phyloP scores from a whole-genome alignment of 2,329 filamentous ascomycete genomes.

The Trichophaea hybrida region DNA sequence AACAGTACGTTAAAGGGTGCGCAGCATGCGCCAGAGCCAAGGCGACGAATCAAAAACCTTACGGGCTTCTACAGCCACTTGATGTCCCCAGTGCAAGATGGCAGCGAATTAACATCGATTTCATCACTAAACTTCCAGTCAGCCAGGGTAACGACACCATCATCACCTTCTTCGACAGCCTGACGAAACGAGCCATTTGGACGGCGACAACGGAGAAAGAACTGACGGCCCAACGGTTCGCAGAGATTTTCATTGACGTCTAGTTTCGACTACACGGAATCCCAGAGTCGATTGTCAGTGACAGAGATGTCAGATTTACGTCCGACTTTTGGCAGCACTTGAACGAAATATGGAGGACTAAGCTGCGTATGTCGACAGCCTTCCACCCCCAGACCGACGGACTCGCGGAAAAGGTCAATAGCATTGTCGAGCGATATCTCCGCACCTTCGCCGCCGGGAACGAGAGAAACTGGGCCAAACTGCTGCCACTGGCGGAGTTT shows the following conservation, averaged over 20 bases:
- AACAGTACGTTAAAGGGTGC: neutral
- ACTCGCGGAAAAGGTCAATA: conserved; percentile 19
- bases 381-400: no score
- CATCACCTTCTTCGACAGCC: neutral
- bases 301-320: conserved; percentile 18
- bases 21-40: neutral
- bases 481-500: conserved; percentile 16
- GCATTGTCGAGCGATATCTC: conserved; percentile 18
- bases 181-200: conserved; percentile 2
- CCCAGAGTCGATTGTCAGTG: conserved; percentile 11
- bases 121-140: conserved; percentile 6
- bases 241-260: neutral
- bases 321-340: conserved; percentile 19
- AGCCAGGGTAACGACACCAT: conserved; percentile 2
- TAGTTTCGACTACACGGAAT: conserved; percentile 2
- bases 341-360: conserved; percentile 19
- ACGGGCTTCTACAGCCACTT: neutral
- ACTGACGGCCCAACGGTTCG: neutral
- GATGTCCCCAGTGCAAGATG: neutral
- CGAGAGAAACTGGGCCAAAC: conserved; percentile 15
- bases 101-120: conserved; percentile 6
- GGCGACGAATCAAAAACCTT: neutral
- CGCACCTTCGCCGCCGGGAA: conserved; percentile 13
- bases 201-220: neutral
- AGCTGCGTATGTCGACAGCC: no score